Percentiles rank a stretch among this genome's conserved stretches.
These are phyloP conservation scores for Rutstroemia sp. DNA, from an alignment of 2,329 filamentous ascomycete species.

Conservation along the genomic window DNA sequence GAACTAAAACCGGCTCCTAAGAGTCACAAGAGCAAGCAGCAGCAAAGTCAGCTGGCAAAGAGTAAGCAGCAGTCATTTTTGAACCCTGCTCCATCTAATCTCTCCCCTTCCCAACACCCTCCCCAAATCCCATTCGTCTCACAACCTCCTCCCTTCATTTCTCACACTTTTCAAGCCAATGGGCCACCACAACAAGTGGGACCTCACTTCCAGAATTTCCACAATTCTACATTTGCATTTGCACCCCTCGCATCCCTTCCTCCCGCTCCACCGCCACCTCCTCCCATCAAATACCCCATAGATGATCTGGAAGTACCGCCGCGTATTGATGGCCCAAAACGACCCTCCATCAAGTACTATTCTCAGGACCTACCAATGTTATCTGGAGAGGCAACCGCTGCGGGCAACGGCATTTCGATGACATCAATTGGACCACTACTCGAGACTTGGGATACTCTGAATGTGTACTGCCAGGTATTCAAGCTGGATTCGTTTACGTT, in stretches of 20 bases:
- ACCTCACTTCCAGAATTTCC: conserved; percentile 31
- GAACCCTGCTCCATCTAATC: conserved; percentile 26
- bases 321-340: conserved; percentile 49
- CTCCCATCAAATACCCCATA: conserved; percentile 86
- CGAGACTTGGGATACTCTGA: conserved; percentile 93
- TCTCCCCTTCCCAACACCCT: conserved; percentile 10
- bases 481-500: conserved; percentile 95
- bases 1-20: conserved; percentile 70
- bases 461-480: conserved; percentile 96
- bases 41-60: conserved; percentile 34
- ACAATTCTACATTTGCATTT: conserved; percentile 39
- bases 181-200: conserved; percentile 28
- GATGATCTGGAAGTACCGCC: conserved; percentile 82
- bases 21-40: conserved; percentile 55
- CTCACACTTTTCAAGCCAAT: conserved; percentile 28
- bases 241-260: conserved; percentile 39
- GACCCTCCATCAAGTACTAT: conserved; percentile 73
- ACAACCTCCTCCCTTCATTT: conserved; percentile 19
- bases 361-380: conserved; percentile 55
- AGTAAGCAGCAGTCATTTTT: conserved; percentile 32
- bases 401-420: conserved; percentile 62
- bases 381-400: conserved; percentile 38
- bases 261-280: conserved; percentile 58
- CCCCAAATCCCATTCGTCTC: conserved; percentile 19
- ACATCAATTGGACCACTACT: conserved; percentile 78